phyloP scores from a whole-genome alignment of 1,139 yeast species.

The Pichia sp. region DNA sequence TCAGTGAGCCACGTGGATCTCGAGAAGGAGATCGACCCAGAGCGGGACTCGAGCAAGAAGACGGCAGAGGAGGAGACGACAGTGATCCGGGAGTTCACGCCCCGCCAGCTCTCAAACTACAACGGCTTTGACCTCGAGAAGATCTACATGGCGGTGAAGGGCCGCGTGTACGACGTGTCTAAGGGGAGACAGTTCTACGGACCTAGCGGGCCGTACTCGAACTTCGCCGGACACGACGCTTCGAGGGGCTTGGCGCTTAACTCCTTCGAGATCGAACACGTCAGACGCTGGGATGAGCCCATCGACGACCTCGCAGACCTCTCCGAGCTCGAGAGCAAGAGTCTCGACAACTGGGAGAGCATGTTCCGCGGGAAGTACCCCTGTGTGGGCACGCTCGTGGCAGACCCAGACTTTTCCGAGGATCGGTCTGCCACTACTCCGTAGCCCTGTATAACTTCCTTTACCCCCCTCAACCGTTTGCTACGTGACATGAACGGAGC shows the following conservation, averaged over 20 bases:
- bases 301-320: constrained; percentile 68
- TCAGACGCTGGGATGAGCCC: constrained; percentile 62
- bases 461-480: too few relatives aligned
- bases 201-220: constrained; percentile 93
- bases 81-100: constrained; percentile 78
- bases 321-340: constrained; percentile 54
- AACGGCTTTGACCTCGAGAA: constrained; percentile 78
- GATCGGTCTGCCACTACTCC: background rate
- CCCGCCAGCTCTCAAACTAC: constrained; percentile 63
- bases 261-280: constrained; percentile 64
- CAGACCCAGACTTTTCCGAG: constrained; percentile 21
- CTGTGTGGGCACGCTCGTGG: constrained; percentile 55
- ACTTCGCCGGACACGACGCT: constrained; percentile 96
- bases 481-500: too few relatives aligned
- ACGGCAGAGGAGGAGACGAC: constrained; percentile 54
- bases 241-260: constrained; percentile 89
- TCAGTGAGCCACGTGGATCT: constrained; percentile 19
- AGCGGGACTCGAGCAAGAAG: constrained; percentile 19
- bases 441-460: too few relatives aligned
- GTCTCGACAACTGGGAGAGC: constrained; percentile 80
- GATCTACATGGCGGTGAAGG: constrained; percentile 79
- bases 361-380: constrained; percentile 79
- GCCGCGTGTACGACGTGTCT: constrained; percentile 82
- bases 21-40: constrained; percentile 24
- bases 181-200: constrained; percentile 86